Percentiles rank a stretch among this genome's conserved stretches.
phyloP scores from a whole-genome alignment of 225 moss, liverwort and hornwort species.

The Bryum argenteum region DNA sequence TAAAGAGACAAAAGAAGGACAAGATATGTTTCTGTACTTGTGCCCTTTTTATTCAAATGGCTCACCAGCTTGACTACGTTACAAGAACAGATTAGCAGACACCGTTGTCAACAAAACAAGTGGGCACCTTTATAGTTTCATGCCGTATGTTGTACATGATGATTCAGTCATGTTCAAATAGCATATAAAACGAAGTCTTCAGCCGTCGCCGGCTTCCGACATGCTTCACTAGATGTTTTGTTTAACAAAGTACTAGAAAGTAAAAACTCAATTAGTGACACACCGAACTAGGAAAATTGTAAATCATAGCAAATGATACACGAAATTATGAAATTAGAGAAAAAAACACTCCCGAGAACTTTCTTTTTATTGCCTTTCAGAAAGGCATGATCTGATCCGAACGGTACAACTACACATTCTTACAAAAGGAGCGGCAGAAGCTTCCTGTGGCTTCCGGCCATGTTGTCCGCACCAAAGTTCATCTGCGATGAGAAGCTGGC shows the following conservation, averaged over 20 bases:
- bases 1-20: not conserved
- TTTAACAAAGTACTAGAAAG: slow-evolving; percentile 41
- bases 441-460: slow-evolving; percentile 30
- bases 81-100: slow-evolving; percentile 45
- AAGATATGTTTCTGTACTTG: slow-evolving; percentile 39
- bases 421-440: slow-evolving; percentile 59
- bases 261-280: slow-evolving; percentile 36
- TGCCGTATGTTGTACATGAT: slow-evolving; percentile 38
- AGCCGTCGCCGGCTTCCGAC: slow-evolving; percentile 26
- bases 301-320: slow-evolving; percentile 38
- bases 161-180: slow-evolving; percentile 37
- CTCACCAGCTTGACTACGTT: slow-evolving; percentile 60
- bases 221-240: slow-evolving; percentile 35
- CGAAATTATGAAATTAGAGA: not conserved
- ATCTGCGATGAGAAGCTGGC: slow-evolving; percentile 42
- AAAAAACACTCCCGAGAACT: slow-evolving; percentile 13
- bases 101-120: slow-evolving; percentile 53
- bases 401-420: slow-evolving; percentile 42
- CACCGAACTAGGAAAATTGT: slow-evolving; percentile 43
- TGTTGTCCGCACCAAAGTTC: slow-evolving; percentile 30
- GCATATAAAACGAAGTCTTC: slow-evolving; percentile 30
- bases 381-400: not conserved
- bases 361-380: slow-evolving; percentile 17
- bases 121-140: slow-evolving; percentile 43
- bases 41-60: slow-evolving; percentile 55